Percentiles rank a stretch among this genome's conserved stretches.
These are phyloP conservation scores for Fusarium penzigii DNA, from an alignment of 2,329 filamentous ascomycete genomes.

Conservation along the genomic window DNA sequence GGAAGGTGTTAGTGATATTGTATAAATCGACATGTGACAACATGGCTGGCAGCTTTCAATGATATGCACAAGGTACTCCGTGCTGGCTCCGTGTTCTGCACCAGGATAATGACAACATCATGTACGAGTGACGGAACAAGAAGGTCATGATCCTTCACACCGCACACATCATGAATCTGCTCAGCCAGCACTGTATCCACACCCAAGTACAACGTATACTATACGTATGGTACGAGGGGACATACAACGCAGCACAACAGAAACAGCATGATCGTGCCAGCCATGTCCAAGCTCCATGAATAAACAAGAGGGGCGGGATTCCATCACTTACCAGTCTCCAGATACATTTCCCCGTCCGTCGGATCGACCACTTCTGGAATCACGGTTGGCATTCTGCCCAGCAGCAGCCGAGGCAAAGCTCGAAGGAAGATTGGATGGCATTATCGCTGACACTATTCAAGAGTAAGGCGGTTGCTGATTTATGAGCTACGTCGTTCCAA, in stretches of 20 bases:
- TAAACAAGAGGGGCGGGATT: conserved; percentile 11
- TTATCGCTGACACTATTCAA: conserved; percentile 33
- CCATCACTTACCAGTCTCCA: conserved; percentile 70
- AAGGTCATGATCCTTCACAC: conserved; percentile 1
- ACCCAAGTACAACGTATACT: conserved; percentile 4
- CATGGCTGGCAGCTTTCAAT: neutral
- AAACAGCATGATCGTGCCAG: conserved; percentile 8
- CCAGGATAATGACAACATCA: neutral
- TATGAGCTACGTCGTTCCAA: conserved; percentile 16
- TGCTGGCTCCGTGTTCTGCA: neutral
- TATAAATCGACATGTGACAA: neutral
- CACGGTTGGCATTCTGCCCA: conserved; percentile 67
- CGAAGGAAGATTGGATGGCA: conserved; percentile 77
- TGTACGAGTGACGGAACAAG: conserved; percentile 4
- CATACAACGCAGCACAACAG: conserved; percentile 24
- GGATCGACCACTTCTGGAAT: conserved; percentile 58
- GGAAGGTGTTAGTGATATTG: conserved; percentile 13
- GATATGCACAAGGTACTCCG: neutral
- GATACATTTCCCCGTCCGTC: conserved; percentile 57
- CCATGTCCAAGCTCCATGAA: neutral
- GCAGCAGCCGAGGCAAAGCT: conserved; percentile 84
- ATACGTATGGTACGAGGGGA: conserved; percentile 13
- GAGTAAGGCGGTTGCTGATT: conserved; percentile 3
- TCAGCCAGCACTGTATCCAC: conserved; percentile 3
- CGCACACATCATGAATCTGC: conserved; percentile 11